Percentiles rank a stretch among this genome's conserved stretches.
These are phyloP conservation scores for Morella rubra DNA, from an alignment of 306 rosid genomes.

Conservation along the genomic window DNA sequence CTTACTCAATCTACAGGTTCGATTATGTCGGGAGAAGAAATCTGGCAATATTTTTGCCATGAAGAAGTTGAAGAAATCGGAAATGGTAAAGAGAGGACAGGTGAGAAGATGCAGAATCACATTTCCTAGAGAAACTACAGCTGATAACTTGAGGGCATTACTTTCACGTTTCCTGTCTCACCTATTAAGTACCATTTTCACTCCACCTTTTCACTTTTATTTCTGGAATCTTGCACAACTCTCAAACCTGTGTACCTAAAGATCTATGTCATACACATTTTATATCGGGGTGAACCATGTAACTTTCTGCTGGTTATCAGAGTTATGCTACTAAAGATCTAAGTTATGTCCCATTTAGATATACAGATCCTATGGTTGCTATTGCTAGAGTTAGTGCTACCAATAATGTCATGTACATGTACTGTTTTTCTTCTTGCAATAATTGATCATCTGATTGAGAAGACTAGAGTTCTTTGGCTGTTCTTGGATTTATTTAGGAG, in stretches of 20 bases:
- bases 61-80: conserved; percentile 98
- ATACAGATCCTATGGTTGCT: neutral
- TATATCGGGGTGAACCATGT: no score
- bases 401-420: neutral
- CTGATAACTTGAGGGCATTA: conserved; percentile 1
- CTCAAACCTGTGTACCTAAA: neutral
- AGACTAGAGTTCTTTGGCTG: neutral
- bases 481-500: neutral
- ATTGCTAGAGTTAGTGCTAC: neutral
- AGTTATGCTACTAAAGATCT: conserved; percentile 11
- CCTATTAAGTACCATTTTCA: neutral
- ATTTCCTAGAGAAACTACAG: conserved; percentile 5
- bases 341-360: conserved; percentile 18
- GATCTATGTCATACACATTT: no score
- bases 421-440: neutral
- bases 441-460: neutral
- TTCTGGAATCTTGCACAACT: neutral
- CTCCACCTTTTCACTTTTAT: neutral
- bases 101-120: conserved; percentile 42
- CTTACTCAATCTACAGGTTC: conserved; percentile 60
- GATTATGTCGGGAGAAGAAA: conserved; percentile 98
- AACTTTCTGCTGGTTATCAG: neutral
- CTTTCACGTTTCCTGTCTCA: conserved; percentile 1
- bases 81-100: conserved; percentile 98
- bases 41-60: conserved; percentile 96